A percentile compares a stretch with the other conserved stretches of the same genome.
Conservation (phyloP, 805 yeast species). For the Isabelozyma gotoi region DNA sequence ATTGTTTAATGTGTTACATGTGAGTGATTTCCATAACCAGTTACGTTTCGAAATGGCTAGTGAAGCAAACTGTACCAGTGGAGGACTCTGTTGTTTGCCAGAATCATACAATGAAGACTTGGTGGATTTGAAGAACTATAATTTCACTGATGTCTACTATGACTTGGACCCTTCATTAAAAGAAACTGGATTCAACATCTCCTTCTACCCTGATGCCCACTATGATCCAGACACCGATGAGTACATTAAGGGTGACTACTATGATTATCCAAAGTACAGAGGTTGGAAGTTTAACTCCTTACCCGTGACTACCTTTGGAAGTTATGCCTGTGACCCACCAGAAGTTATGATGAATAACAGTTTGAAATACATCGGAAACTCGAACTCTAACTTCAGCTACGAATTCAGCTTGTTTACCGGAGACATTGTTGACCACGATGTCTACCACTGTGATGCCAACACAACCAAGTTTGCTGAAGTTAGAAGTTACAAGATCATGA, state of each 20-base stretch:
- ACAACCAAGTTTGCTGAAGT: conserved; percentile 73
- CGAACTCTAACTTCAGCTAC: conserved; percentile 34
- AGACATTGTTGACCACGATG: conserved; percentile 71
- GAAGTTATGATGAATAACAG: conserved; percentile 59
- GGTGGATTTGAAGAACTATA: conserved; percentile 19
- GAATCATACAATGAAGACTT: conserved; percentile 39
- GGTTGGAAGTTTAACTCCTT: conserved; percentile 33
- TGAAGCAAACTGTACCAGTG: conserved; percentile 55
- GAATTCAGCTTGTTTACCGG: conserved; percentile 72
- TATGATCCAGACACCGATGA: conserved; percentile 21
- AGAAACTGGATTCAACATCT: conserved; percentile 9
- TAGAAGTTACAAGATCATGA: conserved; percentile 62
- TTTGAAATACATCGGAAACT: conserved; percentile 42
- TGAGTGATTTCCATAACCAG: conserved; percentile 67
- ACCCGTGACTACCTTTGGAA: conserved; percentile 64
- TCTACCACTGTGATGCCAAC: conserved; percentile 49
- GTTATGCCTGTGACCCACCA: conserved; percentile 67
- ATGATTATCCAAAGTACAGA: conserved; percentile 25
- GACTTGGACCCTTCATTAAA: conserved; percentile 8
- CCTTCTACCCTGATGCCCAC: conserved; percentile 33
- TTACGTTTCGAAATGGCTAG: conserved; percentile 52
- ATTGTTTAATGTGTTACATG: conserved; percentile 60
- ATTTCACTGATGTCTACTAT: conserved; percentile 29
- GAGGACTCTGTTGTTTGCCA: conserved; percentile 59
- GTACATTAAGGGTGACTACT: conserved; percentile 31